Base-by-base conservation (phyloP, 1,284 basidiomycete genomes). In the Ustilago tritici region DNA sequence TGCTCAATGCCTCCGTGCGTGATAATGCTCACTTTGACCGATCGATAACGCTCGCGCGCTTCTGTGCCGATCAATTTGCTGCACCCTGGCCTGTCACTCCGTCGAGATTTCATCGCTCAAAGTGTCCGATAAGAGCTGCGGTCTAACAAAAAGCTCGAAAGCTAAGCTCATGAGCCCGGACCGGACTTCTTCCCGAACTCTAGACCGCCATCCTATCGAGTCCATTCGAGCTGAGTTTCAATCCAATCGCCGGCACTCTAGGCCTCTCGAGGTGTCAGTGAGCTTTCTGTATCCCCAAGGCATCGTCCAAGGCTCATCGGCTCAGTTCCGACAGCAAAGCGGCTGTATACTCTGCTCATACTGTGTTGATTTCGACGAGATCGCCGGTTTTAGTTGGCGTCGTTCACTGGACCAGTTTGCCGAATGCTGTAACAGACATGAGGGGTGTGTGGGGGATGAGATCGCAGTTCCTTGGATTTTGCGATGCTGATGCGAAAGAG, bases 1-100 rank as follows among this genome's bases (percentile, higher is more conserved):
- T 58, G 35, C 15, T 28, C 6, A 15, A 36, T 7, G 11, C 10
- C 9, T 23, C 49, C 14, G 53, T 59, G 56, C 63, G 38, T 36
- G 52, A 65, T 65, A 56, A 65, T 59, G 63, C 15, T 19, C 55
- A 46, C 36, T 41, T 50, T 47, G 40, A 58, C 57, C 56, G 56
- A 65, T 65, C 63, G 63, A 65, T 65, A 54, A 54, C 53, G 36
- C 53, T 10, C 36, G 32, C 53, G 31, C 17, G 32, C 31, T 28
- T 53, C n/a, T 19, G 52, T 14, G 36, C 36, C 41, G 61, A 55
- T 56, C 43, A 47, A 57, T 40, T 31, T 17, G 17, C 28, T 50
- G 31, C 47, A 50, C 47, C 40, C 14, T 41, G 14, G 11, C 17
- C 40, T 14, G 14, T 41, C 14, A 41, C 40, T 49, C 46, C n/a